Evolutionary conservation across 441 rosid genomes (phyloP), one percentile per base, ranked within the genome.

Genomic region (Adansonia grandidieri): DNA sequence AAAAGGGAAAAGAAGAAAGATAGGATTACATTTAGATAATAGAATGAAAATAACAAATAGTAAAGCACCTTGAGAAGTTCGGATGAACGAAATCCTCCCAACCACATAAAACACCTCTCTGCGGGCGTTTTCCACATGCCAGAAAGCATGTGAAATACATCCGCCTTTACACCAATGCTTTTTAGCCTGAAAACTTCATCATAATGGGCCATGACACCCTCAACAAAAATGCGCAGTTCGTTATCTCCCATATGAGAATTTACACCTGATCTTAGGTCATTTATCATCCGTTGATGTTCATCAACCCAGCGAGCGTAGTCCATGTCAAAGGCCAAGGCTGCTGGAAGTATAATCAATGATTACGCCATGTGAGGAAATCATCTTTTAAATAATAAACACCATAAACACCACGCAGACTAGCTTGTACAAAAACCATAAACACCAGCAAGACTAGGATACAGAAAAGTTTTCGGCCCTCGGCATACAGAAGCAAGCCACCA

Each of bases 121-220:
- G 95, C 94, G 15, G 98, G 99, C 0, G 97, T 90, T 86, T 89
- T 90, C 99, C 99, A 96, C 95, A 92, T 88, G 77, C 99, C 98
- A 44, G 98, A 96, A 32, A 96, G 98, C 91, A 96, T 89, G 85
- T 96, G 97, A 81, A 96, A 96, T 69, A 91, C 97, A 79, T 96
- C 97, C 0, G 90, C 92, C 86, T 96, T 93, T 42, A 87, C 81
- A 53, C 95, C 98, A 5, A 90, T 79, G 76, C 91, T 84, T 79
- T 93, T 96, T 20, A 96, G 82, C 81, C 88, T 86, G 82, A 90
- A 93, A 57, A 91, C 80, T 71, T 93, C 96, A 50, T 89, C 89
- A 45, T 92, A 91, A 78, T 96, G 98, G n/a, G 85, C 85, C 97
- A 96, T 90, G 63, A 93, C 92, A 53, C 85, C 89, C 61, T 90